phyloP scores from a whole-genome alignment of 108 stramenopile species.

The Aurantiochytrium sp. region DNA sequence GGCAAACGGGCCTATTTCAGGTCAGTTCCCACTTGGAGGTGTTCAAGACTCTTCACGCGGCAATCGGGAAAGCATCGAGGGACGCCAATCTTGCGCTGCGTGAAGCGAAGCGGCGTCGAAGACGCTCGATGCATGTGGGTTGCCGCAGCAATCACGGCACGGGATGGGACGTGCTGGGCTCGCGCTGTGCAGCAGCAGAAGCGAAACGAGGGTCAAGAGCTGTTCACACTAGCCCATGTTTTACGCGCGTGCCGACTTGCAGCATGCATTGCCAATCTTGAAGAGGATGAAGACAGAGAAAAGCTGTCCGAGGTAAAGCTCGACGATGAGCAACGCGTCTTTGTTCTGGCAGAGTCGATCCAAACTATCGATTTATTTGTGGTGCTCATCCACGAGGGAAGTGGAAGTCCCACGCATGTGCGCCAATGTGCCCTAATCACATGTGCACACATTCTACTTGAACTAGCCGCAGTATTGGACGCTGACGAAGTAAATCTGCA shows the following conservation, averaged over 20 bases:
- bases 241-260: background rate
- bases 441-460: no score
- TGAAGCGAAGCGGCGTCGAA: background rate
- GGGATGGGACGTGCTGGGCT: background rate
- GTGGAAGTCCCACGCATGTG: no score
- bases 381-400: no score
- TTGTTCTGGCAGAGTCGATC: no score
- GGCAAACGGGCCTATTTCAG: no score
- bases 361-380: no score
- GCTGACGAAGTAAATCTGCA: no score
- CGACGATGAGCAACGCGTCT: no score
- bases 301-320: background rate
- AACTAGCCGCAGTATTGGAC: no score
- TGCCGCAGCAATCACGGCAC: background rate
- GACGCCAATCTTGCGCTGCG: background rate
- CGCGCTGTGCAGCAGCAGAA: background rate
- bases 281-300: background rate
- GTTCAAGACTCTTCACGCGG: background rate
- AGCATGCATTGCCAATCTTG: background rate
- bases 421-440: no score
- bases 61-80: background rate
- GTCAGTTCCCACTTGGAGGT: no score
- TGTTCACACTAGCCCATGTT: background rate
- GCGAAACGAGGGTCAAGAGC: no score
- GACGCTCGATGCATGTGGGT: background rate